phyloP scores from a whole-genome alignment of 163 green algal species.

The Chloromonas sp. region DNA sequence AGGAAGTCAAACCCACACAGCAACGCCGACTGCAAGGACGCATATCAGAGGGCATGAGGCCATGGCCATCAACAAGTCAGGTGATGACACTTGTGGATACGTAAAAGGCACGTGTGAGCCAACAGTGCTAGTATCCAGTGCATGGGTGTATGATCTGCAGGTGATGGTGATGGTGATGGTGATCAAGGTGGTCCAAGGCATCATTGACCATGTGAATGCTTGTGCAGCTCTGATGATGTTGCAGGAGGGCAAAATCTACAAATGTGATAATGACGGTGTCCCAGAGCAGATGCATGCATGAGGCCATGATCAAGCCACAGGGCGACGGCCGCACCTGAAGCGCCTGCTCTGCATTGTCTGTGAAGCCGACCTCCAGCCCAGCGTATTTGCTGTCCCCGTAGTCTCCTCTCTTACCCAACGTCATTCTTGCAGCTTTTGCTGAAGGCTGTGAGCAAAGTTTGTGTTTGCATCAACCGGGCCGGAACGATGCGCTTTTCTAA shows the following conservation, averaged over 20 bases:
- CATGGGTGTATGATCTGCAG: no score
- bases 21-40: constrained; percentile 46
- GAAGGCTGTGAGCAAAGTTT: not conserved
- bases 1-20: constrained; percentile 91
- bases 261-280: no score
- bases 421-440: constrained; percentile 56
- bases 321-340: not conserved
- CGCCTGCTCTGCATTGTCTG: no score
- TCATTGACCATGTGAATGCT: no score
- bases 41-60: not conserved
- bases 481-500: not conserved
- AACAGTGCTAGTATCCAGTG: no score
- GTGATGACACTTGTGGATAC: no score
- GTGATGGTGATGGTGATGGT: no score
- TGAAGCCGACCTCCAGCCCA: constrained; percentile 25
- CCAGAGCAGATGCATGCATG: not conserved
- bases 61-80: no score
- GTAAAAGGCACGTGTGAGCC: no score
- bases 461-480: not conserved
- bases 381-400: constrained; percentile 81
- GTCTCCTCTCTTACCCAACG: constrained; percentile 78
- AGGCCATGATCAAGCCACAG: not conserved
- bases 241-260: no score
- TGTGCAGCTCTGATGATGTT: no score
- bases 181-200: no score